Evolutionary conservation across 1,284 basidiomycete species (phyloP), one percentile per base, ranked within the genome.

Genomic region (Pseudozyma sp.): DNA sequence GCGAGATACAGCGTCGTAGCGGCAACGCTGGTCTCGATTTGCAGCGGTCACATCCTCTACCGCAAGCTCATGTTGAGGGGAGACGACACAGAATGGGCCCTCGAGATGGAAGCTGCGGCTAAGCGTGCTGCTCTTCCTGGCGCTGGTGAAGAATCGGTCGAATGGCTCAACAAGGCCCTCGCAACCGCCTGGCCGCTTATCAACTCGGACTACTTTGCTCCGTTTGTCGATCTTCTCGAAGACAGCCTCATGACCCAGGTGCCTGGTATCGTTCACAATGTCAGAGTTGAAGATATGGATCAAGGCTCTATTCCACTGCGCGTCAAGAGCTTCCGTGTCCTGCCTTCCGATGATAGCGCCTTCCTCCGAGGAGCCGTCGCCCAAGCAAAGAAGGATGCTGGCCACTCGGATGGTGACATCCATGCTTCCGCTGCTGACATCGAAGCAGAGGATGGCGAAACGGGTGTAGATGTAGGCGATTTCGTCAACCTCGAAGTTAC

Each of bases 201-300:
- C 68, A 76, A 68, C 21, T 50, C 68, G n/a, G 75, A 79, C 43
- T 81, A 80, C 59, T 82, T 83, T 69, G 75, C 67, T 13, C 81
- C 81, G 0, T 81, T 83, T 42, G 52, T 82, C 55, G 81, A 83
- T 52, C 69, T 83, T 13, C 68, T 83, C 39, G 81, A 83, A 66
- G 81, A 83, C 56, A 77, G 78, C 12, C 67, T 83, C 13, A 80
- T 81, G 79, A 76, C 76, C 3, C 80, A 83, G 58, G 79, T 83
- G n/a, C 80, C 80, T 9, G 76, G 76, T 6, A 71, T 83, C 1
- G 80, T 83, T 1, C 80, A 82, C 59, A 67, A 62, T 25, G 77
- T 76, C 40, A 55, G 80, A n/a, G 78, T 83, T 34, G 80, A 82
- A 25, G 80, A 80, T 52, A 60, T 83, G 65, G 80, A 81, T 38